Evolutionary conservation across 2,329 filamentous ascomycete species (phyloP), one percentile per base, ranked within the genome.

Genomic region (Blastomyces emzantsi): DNA sequence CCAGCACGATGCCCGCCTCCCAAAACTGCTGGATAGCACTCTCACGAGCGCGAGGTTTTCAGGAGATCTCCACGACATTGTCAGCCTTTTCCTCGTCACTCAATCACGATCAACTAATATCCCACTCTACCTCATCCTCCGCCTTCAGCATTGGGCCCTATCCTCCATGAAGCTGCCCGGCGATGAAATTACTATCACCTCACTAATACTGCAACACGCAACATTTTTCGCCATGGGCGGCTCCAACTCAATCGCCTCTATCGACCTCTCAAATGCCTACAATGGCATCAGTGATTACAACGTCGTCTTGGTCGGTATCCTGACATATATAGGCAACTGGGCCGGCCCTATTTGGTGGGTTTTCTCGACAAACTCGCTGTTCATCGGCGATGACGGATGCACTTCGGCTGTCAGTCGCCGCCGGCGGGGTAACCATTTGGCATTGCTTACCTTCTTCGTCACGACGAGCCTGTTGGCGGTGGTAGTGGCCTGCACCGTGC

Each of bases 281-380:
- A 99, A 99, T 71, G 94, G 94, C 66, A 82, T 99, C 47, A 84
- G 83, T 60, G 85, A 82, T 63, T 99, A 95, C 79, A 92, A 90
- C 71, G 81, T 94, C 66, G 67, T 86, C n/a, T 82, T 87, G 19
- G 94, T 99, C 19, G 94, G 91, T 0, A 66, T 90, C 3, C 80
- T 99, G 61, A 92, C 92, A 1, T 96, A 97, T 71, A 73, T 91
- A 7, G 86, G 89, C 69, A 99, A 99, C 74, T 99, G 93, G 92
- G 87, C 90, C 0, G 94, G 89, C 0, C 86, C 92, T 0, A 84
- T 97, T 13, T 97, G 90, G 84, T 99, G 92, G 90, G 82, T 83
- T 3, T 87, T 84, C 3, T 87, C 86, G 19, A 84, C 85, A 51
- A 67, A 69, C 57, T 69, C 72, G 60, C 69, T 76, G 43, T 72